Base-by-base conservation (phyloP, 2,329 filamentous ascomycete species). In the Nemania diffusa region DNA sequence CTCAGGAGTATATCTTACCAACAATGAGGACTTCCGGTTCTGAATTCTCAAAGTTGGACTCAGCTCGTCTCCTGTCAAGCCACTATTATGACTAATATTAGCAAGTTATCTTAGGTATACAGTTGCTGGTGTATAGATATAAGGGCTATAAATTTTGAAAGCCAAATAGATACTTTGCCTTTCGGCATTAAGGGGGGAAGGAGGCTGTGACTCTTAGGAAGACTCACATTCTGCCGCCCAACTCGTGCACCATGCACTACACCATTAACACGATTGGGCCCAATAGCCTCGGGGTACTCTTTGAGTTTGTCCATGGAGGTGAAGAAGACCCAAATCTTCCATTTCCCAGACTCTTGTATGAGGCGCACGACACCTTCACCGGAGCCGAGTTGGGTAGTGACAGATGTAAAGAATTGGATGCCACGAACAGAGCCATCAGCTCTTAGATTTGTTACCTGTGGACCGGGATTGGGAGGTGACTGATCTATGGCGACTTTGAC, bases 21-120 rank as follows among this genome's bases (percentile, higher is more conserved):
- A 90, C 78, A 55, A 90, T 82, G 22, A 90, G 71, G 1, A 90
- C 87, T 1, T 82, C 80, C 0, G 88, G 88, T 8, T 81, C 81
- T 1, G 74, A 74, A 27, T 84, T 78, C 9, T 75, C 74, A 65
- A 85, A 86, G n/a, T 87, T 83, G 0, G 73, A 69, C 62, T 86
- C 84, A 0, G 78, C 79, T 5, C 71, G 76, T 40, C 86, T 82
- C 50, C 82, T 80, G 55, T 88, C 84, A 52, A 82, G 76, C 82
- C 86, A 88, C 68, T 70, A 5, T 11, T 3, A 60, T 24, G 6
- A 9, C 4, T 42, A 11, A 13, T 7, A 34, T 69, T 50, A 69
- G 57, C 15, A 58, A 7, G 4, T 11, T 34, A 0, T 20, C n/a
- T 8, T 42, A 5, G 17, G 40, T 32, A 11, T 22, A 22, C 15